These are phyloP conservation scores for Aspergillus tanneri DNA, from an alignment of 2,329 filamentous ascomycete genomes.

Conservation along the genomic window DNA sequence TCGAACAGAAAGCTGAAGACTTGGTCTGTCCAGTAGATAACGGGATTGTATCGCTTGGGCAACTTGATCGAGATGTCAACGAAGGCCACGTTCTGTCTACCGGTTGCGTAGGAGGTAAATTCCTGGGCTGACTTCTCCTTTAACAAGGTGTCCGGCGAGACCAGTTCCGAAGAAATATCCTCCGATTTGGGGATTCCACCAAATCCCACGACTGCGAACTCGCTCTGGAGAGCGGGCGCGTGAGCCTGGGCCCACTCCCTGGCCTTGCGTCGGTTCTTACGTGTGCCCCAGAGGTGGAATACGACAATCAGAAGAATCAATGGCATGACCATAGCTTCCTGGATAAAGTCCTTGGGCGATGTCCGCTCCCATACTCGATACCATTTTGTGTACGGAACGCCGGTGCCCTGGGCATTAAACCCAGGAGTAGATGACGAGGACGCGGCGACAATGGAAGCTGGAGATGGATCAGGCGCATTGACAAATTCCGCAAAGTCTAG, in stretches of 20 bases:
- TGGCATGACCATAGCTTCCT: constrained; percentile 78
- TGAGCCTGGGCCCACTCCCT: constrained; percentile 77
- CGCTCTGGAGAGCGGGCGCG: constrained; percentile 67
- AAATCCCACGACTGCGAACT: constrained; percentile 88
- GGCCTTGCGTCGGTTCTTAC: constrained; percentile 76
- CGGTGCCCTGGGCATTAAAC: constrained; percentile 49
- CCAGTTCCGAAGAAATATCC: constrained; percentile 42
- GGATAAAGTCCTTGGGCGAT: constrained; percentile 76
- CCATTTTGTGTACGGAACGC: constrained; percentile 83
- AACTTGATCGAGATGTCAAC: constrained; percentile 80
- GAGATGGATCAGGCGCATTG: constrained; percentile 66
- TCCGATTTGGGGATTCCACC: constrained; percentile 52
- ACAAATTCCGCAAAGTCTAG: constrained; percentile 94
- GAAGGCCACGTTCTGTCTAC: constrained; percentile 89
- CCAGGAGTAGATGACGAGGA: constrained; percentile 39
- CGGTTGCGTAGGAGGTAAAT: constrained; percentile 83
- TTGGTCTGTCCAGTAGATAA: constrained; percentile 64
- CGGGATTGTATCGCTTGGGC: constrained; percentile 83
- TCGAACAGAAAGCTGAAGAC: constrained; percentile 77
- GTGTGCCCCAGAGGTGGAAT: constrained; percentile 78
- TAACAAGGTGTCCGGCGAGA: constrained; percentile 61
- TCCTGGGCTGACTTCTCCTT: constrained; percentile 87
- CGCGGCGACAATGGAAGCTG: constrained; percentile 48
- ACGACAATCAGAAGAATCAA: constrained; percentile 72
- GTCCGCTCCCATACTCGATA: constrained; percentile 95